Base-by-base conservation (phyloP, 1,284 basidiomycete species). In the Cronartium quercuum region DNA sequence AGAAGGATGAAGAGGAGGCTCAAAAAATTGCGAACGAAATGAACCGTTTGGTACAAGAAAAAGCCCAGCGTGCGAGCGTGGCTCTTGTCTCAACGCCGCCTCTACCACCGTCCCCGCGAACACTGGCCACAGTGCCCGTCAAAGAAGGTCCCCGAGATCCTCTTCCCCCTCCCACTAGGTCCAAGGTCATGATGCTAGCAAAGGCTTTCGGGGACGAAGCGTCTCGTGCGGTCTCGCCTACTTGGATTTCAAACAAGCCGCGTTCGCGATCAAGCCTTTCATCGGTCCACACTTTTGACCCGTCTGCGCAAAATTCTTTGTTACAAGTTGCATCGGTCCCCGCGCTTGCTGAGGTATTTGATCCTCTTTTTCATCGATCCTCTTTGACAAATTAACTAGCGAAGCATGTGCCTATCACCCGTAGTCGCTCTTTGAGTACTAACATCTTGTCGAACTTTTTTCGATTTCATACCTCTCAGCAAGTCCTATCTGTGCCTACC, bases 101-200 rank as follows among this genome's bases (percentile, higher is more conserved):
- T 15, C 24, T 7, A 55, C 9, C 47, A 15, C 47, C 47, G n/a
- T 55, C 47, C 24, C n/a, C n/a, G n/a, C 47, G 24, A 2, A 7
- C 47, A 13, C 6, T 55, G 24, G 3, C 12, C 18, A 34, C 61
- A 21, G n/a, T 63, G 3, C 44, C 61, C 37, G 61, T 65, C n/a
- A 73, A 66, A 38, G 69, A 24, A 40, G 58, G 35, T 58, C 37
- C 35, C 6, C 62, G 55, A 35, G 62, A 40, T 65, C 62, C 44
- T 15, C 69, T 62, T 35, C 69, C 63, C 15, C 29, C 62, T 15
- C 69, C 69, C 35, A 73, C 69, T 4, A 55, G 69, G 29, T 73
- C 69, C 18, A 73, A 73, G 63, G 69, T 73, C n/a, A 73, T 73
- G 24, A 42, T 64, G 55, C n/a, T 73, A 37, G 69, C 69, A 29